Conservation (phyloP, 2,329 filamentous ascomycete species). For the Ophiostoma sp. region DNA sequence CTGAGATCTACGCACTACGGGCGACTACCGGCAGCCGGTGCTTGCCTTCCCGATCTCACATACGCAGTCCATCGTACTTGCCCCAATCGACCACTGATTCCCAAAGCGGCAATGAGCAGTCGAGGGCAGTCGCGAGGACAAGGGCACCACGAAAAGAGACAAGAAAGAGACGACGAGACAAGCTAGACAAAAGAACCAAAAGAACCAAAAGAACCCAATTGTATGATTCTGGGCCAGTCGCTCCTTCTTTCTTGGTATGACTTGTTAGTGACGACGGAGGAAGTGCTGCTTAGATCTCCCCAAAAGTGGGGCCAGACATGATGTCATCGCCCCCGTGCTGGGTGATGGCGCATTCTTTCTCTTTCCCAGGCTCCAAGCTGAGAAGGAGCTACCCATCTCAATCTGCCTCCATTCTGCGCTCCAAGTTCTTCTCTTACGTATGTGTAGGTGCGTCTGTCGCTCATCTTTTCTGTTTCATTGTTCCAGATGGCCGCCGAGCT, state of each 20-base stretch:
- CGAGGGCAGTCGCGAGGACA: background rate
- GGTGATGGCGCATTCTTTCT: conserved; percentile 15
- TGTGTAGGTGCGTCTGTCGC: conserved; percentile 14
- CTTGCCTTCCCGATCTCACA: conserved; percentile 3
- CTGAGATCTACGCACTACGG: background rate
- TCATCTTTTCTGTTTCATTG: conserved; percentile 4
- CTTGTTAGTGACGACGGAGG: background rate
- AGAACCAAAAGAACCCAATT: background rate
- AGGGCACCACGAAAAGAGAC: background rate
- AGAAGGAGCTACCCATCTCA: background rate
- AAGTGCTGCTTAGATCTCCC: conserved; percentile 11
- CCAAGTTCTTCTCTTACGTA: conserved; percentile 11
- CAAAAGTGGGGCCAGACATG: conserved; percentile 22
- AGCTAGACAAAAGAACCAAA: background rate
- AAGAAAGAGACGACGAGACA: background rate
- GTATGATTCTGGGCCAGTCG: background rate
- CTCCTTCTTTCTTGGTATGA: conserved; percentile 5
- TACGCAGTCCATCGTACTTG: background rate
- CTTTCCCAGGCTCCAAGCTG: background rate
- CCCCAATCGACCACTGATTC: background rate
- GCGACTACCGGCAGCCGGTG: background rate
- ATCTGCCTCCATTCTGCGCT: background rate
- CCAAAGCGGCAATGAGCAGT: background rate
- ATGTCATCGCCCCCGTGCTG: conserved; percentile 23
- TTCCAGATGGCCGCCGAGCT: background rate